Evolutionary conservation across 108 stramenopile genomes (phyloP).

Genomic region (Aurantiochytrium sp.): DNA sequence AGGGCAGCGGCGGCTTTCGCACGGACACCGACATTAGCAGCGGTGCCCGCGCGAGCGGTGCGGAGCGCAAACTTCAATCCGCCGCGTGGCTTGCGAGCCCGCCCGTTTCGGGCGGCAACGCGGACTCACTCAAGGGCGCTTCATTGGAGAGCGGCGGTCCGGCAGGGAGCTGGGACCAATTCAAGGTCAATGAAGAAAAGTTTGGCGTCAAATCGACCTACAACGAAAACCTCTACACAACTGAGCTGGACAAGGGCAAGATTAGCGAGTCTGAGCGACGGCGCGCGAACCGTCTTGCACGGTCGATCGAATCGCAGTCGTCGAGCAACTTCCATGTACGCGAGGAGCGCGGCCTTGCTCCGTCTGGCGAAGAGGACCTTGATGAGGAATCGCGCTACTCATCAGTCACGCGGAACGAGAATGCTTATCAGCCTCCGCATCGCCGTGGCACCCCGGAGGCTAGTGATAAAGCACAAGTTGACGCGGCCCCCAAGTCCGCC

Average conservation of each 20-base stretch:
- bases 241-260: conserved; percentile 62
- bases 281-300: conserved; percentile 74
- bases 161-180: conserved; percentile 55
- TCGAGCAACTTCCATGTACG: conserved; percentile 75
- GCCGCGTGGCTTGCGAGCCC: not conserved
- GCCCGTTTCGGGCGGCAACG: not conserved
- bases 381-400: conserved; percentile 49
- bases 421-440: not conserved
- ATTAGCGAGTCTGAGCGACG: conserved; percentile 54
- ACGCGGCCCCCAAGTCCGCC: not conserved
- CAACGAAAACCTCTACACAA: conserved; percentile 94
- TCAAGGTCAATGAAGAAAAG: conserved; percentile 69
- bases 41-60: not conserved
- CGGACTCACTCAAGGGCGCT: not conserved
- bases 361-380: conserved; percentile 68
- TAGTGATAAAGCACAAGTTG: not conserved
- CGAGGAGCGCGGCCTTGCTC: conserved; percentile 77
- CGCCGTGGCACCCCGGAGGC: not conserved
- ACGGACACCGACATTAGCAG: conserved; percentile 5
- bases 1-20: not conserved
- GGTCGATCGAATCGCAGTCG: conserved; percentile 69
- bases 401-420: not conserved
- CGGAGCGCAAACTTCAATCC: not conserved
- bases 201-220: conserved; percentile 78
- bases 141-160: not conserved